Evolutionary conservation across 345 rosid species (phyloP), one percentile per base, ranked within the genome.

Genomic region (Kandelia obovata): DNA sequence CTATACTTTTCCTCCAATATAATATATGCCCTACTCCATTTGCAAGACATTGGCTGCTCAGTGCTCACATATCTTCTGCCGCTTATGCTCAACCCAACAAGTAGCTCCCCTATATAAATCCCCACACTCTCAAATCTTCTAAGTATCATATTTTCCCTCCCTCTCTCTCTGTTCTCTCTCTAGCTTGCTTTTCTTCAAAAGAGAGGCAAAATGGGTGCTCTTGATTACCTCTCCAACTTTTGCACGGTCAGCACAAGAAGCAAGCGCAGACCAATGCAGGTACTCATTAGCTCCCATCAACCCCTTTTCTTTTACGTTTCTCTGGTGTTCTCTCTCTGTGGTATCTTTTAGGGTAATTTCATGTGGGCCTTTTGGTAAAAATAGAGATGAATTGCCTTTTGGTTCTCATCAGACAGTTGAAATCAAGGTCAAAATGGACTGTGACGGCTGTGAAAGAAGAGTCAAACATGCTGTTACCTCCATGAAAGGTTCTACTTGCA

Each of bases 391-490:
- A 17, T 15, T 61, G 32, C 65, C 61, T 60, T 74, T 63, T 30
- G 19, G 35, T 70, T 53, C 57, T 67, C 49, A 15, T 13, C 84
- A 93, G 97, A 93, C 97, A 20, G 97, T 93, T 58, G 98, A 93
- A 79, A 93, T 93, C 81, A 93, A 87, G 79, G 98, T 93, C 49
- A 93, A 91, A 75, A 93, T 93, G 97, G 98, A 93, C 82, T 91
- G 98, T 62, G 98, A 91, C 80, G 98, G 98, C 68, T 91, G 98
- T 57, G 97, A 93, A 80, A 89, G 98, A 77, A 82, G 91, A 80
- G 96, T 93, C 1, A 82, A 77, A 80, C 80, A 84, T 76, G 89
- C 88, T 76, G 92, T 89, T 69, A 78, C 79, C 73, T 58, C 81
- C 77, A 88, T 89, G 84, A 91, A 80, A 93, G 98, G 98, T 92